Evolutionary conservation across 2,329 filamentous ascomycete species (phyloP), one percentile per base, ranked within the genome.

Genomic region (Lachnum nothofagi): DNA sequence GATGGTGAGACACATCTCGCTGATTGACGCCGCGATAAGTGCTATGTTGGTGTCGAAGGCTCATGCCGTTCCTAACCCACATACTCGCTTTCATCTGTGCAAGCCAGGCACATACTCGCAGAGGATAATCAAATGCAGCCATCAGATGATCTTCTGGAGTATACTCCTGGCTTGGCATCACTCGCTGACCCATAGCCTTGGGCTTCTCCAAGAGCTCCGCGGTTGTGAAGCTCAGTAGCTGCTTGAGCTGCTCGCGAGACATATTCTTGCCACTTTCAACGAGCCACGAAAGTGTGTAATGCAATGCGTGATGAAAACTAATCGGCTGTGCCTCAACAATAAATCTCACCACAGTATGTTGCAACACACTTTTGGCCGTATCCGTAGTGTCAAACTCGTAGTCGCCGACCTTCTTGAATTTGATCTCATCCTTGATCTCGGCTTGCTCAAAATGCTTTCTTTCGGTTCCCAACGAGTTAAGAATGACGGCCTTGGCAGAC

Each of bases 11-110:
- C 17, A 96, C 87, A 67, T 98, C 93, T 57, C 93, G 79, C 62
- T 94, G 88, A 9, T 83, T 82, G 12, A 96, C 89, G 34, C 89
- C 91, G 14, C 90, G 84, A 65, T 98, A 98, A 16, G 91, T 93
- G 44, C 86, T 86, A 65, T 94, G 93, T 68, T 98, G 93, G 66
- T 98, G 93, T 33, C 91, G 83, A 44, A 98, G 78, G 61, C 91
- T 97, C 63, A 98, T 89, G 2, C 93, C 93, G 64, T 98, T 98
- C 48, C 93, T 83, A 55, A 98, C 91, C 93, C 94, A 98, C 83
- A 97, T 95, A 44, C 90, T 88, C 16, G 91, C 90, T 67, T 95
- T 95, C 82, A 98, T 97, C 71, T 98, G 94, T 5, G 93, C 88
- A 25, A 98, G 75, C 93, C 93, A 98, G 17, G 89, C 90, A 65